phyloP scores from a whole-genome alignment of 805 yeast species.

The Wickerhamiella domercqiae region DNA sequence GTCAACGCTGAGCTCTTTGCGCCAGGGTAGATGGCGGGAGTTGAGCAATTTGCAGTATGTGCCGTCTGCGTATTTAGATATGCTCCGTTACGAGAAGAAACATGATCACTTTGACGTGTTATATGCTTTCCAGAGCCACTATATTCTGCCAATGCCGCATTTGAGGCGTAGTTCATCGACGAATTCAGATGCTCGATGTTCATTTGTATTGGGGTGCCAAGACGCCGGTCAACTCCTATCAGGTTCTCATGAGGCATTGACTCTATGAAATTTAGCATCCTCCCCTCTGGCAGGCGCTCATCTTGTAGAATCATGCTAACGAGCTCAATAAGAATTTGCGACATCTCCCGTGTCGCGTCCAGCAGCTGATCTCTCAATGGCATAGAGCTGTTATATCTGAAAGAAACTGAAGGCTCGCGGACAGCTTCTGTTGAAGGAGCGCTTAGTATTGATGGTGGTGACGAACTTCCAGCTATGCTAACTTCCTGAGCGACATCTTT shows the following conservation, averaged over 20 bases:
- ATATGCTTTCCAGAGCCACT: background rate
- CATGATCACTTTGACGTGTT: too few relatives aligned
- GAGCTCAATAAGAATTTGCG: background rate
- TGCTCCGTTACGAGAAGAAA: too few relatives aligned
- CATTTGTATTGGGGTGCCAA: background rate
- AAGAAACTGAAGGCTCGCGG: conserved; percentile 64
- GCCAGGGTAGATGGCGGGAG: background rate
- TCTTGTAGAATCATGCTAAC: too few relatives aligned
- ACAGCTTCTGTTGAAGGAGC: conserved; percentile 46
- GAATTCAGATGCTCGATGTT: too few relatives aligned
- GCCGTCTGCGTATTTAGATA: too few relatives aligned
- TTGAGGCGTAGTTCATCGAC: background rate
- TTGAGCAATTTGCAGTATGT: background rate
- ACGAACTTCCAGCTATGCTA: background rate
- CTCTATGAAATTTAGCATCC: too few relatives aligned
- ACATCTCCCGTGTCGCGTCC: background rate
- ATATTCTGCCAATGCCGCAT: background rate
- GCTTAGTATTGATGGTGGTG: conserved; percentile 7
- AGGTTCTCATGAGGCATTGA: too few relatives aligned
- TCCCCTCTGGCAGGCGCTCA: too few relatives aligned
- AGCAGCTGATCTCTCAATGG: conserved; percentile 23
- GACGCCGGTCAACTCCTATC: background rate
- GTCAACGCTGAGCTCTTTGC: too few relatives aligned
- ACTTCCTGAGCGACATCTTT: conserved; percentile 34
- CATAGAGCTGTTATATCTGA: conserved; percentile 36